phyloP scores from a whole-genome alignment of 352 stramenopile genomes.

The Pythium pectinolyticum region DNA sequence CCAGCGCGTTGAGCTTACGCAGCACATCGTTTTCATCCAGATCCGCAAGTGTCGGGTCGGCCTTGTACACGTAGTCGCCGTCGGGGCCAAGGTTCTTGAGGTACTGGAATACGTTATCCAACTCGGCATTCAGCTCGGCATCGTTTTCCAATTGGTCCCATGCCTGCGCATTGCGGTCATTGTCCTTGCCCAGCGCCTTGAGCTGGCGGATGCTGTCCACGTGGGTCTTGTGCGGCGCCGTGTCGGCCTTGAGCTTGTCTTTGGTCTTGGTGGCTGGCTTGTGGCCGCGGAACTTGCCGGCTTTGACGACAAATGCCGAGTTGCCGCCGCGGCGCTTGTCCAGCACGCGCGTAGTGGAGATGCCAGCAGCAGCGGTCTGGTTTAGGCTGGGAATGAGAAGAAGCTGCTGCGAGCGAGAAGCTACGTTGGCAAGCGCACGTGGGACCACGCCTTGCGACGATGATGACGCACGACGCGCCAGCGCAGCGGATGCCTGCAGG shows the following conservation, averaged over 20 bases:
- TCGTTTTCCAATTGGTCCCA: constrained; percentile 64
- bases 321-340: constrained; percentile 67
- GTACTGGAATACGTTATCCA: constrained; percentile 74
- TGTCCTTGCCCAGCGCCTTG: constrained; percentile 37
- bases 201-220: constrained; percentile 48
- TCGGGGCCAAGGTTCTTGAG: constrained; percentile 60
- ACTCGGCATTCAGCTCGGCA: constrained; percentile 54
- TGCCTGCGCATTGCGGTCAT: constrained; percentile 46
- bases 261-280: constrained; percentile 60
- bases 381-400: no score
- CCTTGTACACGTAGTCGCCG: constrained; percentile 68
- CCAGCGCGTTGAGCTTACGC: constrained; percentile 67
- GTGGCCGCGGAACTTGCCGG: constrained; percentile 44
- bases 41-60: constrained; percentile 58
- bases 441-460: not conserved
- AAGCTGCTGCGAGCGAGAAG: no score
- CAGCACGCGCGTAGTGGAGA: constrained; percentile 46
- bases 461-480: constrained; percentile 15
- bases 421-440: not conserved
- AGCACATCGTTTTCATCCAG: constrained; percentile 67
- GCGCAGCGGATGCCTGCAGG: constrained; percentile 14
- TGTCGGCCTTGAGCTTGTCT: constrained; percentile 69
- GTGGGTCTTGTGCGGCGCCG: constrained; percentile 54
- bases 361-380: no score
- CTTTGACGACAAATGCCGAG: constrained; percentile 67